phyloP scores from a whole-genome alignment of 495 filamentous ascomycete genomes.

The Elasticomyces elasticus region DNA sequence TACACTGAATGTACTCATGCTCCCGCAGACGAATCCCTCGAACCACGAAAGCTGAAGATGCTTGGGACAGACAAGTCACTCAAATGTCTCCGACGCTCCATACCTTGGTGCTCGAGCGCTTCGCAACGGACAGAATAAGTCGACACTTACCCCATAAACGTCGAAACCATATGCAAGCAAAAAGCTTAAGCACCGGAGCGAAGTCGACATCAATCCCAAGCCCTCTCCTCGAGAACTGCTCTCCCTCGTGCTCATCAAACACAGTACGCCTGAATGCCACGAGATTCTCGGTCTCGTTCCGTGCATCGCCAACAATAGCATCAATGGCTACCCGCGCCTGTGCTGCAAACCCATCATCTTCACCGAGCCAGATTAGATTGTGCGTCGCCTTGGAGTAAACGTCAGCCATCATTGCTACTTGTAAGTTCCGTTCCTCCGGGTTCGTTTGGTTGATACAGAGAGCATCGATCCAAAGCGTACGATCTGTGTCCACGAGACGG shows the following conservation, averaged over 20 bases:
- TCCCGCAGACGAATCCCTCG: neutral
- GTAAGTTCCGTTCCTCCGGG: no score
- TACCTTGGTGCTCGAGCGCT: no score
- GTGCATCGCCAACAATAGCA: neutral
- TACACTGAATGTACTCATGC: neutral
- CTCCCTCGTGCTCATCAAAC: neutral
- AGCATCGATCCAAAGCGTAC: no score
- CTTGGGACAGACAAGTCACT: neutral
- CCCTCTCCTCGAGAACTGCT: no score
- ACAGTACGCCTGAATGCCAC: neutral
- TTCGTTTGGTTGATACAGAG: no score
- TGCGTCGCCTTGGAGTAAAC: neutral
- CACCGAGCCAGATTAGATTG: neutral
- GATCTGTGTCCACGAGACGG: no score
- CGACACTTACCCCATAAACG: neutral
- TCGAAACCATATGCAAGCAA: neutral
- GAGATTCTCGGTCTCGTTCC: neutral
- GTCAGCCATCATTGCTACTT: neutral
- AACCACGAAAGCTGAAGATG: neutral
- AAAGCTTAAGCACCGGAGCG: neutral
- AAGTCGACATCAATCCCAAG: neutral
- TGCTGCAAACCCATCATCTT: neutral
- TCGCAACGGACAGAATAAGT: no score
- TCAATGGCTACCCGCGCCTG: neutral
- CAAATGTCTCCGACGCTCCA: no score